Conservation (phyloP, 2,329 filamentous ascomycete species). For the Ascochyta fabae region DNA sequence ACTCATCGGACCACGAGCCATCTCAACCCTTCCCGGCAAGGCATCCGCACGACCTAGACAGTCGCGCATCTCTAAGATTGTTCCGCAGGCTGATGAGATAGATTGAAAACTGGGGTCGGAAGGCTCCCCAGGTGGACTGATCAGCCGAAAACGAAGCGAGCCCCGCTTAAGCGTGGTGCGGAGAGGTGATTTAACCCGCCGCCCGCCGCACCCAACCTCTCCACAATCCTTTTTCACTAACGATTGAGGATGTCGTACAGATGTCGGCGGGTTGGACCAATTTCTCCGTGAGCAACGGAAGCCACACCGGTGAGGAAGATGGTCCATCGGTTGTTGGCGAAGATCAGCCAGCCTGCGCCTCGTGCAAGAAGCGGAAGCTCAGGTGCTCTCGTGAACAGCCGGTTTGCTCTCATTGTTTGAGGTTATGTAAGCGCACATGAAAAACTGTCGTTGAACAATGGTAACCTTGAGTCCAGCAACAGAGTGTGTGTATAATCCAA, state of each 20-base stretch:
- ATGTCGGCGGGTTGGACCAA: constrained; percentile 45
- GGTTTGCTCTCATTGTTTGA: constrained; percentile 42
- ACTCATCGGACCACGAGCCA: background rate
- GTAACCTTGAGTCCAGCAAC: constrained; percentile 31
- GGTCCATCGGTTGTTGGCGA: constrained; percentile 33
- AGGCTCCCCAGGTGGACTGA: constrained; percentile 14
- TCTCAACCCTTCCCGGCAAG: constrained; percentile 9
- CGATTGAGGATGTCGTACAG: constrained; percentile 29
- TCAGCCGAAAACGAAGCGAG: constrained; percentile 30
- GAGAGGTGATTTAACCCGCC: constrained; percentile 35
- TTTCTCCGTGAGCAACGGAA: constrained; percentile 37
- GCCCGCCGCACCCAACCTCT: constrained; percentile 30
- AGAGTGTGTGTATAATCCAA: constrained; percentile 40
- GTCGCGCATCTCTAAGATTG: constrained; percentile 2
- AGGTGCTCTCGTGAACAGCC: constrained; percentile 41
- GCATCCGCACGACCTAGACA: constrained; percentile 14
- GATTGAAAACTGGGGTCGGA: constrained; percentile 11
- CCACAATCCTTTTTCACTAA: constrained; percentile 29
- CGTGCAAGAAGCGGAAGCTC: constrained; percentile 43
- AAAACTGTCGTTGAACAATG: background rate
- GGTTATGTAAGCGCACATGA: constrained; percentile 34
- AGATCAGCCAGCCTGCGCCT: constrained; percentile 40
- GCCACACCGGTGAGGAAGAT: constrained; percentile 34
- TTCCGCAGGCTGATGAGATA: background rate
- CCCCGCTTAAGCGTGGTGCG: constrained; percentile 31